phyloP scores from a whole-genome alignment of 1,139 yeast genomes.

The Scheffersomyces insectosa region DNA sequence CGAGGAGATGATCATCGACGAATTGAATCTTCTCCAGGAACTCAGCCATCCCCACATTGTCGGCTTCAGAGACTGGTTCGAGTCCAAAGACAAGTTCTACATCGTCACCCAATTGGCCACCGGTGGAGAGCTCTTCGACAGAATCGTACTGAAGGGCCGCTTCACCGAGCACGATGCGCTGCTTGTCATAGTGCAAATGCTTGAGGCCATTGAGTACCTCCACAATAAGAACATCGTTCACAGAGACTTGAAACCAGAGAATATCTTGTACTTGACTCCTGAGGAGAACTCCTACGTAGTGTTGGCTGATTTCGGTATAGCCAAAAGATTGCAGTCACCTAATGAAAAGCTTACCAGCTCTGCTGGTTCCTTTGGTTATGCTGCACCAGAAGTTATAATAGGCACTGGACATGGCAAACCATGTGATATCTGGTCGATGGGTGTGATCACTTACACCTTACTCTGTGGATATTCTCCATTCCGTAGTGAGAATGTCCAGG shows the following conservation, averaged over 20 bases:
- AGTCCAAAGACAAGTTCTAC: conserved; percentile 74
- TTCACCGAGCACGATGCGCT: conserved; percentile 88
- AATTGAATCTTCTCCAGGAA: conserved; percentile 63
- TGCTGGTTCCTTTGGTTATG: conserved; percentile 92
- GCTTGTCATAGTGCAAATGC: conserved; percentile 62
- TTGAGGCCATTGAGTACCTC: conserved; percentile 72
- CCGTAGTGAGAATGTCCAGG: conserved; percentile 78
- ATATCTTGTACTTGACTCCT: conserved; percentile 63
- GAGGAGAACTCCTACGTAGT: conserved; percentile 65
- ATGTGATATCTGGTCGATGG: conserved; percentile 87
- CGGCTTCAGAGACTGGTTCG: conserved; percentile 85
- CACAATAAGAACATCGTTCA: conserved; percentile 80
- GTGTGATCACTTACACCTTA: conserved; percentile 86
- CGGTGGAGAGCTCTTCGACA: conserved; percentile 89
- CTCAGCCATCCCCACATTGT: conserved; percentile 82
- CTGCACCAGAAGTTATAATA: conserved; percentile 86
- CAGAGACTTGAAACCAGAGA: conserved; percentile 90
- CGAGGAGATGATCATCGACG: conserved; percentile 71
- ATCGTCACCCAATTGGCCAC: conserved; percentile 79
- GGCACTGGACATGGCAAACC: conserved; percentile 87
- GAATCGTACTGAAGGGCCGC: conserved; percentile 72
- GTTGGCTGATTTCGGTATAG: conserved; percentile 91
- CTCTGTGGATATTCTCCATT: conserved; percentile 94
- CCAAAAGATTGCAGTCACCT: conserved; percentile 61
- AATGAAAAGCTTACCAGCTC: conserved; percentile 70